Conservation (phyloP, 345 rosid genomes). For the Garcia nutans region DNA sequence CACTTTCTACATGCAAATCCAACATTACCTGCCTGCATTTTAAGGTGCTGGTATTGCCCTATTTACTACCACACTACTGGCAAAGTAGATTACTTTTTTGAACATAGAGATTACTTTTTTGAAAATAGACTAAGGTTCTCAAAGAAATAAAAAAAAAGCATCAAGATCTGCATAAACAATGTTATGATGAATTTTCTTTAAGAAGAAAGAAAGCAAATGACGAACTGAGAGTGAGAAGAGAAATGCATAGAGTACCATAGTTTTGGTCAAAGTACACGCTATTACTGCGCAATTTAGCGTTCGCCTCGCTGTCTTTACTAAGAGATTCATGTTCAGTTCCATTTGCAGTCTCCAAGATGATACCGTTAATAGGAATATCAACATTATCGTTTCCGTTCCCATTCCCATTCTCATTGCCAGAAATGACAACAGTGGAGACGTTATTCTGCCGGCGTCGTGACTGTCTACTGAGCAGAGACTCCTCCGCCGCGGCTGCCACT, state of each 20-base stretch:
- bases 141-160: background rate
- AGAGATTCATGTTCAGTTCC: conserved; percentile 5
- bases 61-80: too few species aligned
- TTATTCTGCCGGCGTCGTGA: background rate
- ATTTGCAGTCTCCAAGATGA: background rate
- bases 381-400: background rate
- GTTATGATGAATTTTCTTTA: too few species aligned
- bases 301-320: background rate
- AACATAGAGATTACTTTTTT: background rate
- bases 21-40: too few species aligned
- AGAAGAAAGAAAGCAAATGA: background rate
- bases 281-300: background rate
- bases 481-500: conserved; percentile 17
- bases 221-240: background rate
- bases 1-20: too few species aligned
- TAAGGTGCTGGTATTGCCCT: too few species aligned
- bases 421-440: background rate
- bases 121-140: background rate
- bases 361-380: background rate
- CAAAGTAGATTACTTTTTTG: background rate
- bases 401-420: background rate
- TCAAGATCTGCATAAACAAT: too few species aligned
- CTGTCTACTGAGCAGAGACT: conserved; percentile 8
- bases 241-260: conserved; percentile 20
- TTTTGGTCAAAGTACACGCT: conserved; percentile 33